phyloP scores from a whole-genome alignment of 306 rosid genomes.

The Purshia tridentata region DNA sequence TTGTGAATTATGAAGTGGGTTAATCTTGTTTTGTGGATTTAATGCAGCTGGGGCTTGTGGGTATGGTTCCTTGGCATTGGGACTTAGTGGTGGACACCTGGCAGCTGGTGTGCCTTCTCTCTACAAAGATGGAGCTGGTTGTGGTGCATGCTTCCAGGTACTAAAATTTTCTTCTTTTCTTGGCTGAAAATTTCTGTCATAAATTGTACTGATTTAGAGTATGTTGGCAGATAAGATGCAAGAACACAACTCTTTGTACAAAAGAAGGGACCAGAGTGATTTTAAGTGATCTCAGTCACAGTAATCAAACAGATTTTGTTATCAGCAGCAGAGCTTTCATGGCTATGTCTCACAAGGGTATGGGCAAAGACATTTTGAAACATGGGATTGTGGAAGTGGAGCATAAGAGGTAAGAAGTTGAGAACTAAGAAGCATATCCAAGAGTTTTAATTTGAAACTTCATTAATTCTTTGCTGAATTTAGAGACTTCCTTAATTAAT shows the following conservation, averaged over 20 bases:
- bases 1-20: constrained; percentile 15
- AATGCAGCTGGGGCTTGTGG: constrained; percentile 91
- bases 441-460: background rate
- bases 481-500: background rate
- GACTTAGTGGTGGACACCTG: constrained; percentile 47
- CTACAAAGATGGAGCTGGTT: constrained; percentile 73
- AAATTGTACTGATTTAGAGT: background rate
- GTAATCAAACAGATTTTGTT: constrained; percentile 65
- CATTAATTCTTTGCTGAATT: background rate
- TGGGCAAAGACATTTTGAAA: constrained; percentile 41
- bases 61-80: constrained; percentile 66
- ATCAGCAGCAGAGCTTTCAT: constrained; percentile 67
- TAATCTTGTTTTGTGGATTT: constrained; percentile 19
- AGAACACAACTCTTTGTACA: constrained; percentile 46
- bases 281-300: constrained; percentile 62
- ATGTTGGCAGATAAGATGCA: constrained; percentile 72
- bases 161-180: background rate
- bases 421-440: background rate
- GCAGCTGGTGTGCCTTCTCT: constrained; percentile 70
- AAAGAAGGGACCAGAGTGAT: constrained; percentile 58
- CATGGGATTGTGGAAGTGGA: constrained; percentile 74
- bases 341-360: constrained; percentile 63
- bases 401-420: constrained; percentile 79
- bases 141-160: constrained; percentile 94
- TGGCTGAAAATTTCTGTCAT: background rate